Evolutionary conservation across 2,329 filamentous ascomycete species (phyloP).

Genomic region (Diaporthe vexans): DNA sequence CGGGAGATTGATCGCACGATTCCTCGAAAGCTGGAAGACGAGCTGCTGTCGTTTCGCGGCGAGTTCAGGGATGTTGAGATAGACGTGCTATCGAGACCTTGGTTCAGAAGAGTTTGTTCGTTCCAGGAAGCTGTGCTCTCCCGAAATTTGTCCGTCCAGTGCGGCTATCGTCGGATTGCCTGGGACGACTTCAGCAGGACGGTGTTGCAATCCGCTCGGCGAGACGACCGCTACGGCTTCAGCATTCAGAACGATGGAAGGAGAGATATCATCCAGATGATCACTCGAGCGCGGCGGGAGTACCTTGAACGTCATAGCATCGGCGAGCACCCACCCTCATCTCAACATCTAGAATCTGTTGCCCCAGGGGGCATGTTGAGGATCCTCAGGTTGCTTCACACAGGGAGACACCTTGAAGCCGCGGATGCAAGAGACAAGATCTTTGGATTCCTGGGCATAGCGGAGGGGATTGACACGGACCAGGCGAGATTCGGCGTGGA

Average conservation of each 20-base stretch:
- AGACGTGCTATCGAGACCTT: slow-evolving; percentile 1
- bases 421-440: slow-evolving; percentile 31
- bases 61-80: slow-evolving; percentile 14
- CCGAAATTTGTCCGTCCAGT: not conserved
- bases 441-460: slow-evolving; percentile 18
- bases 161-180: slow-evolving; percentile 21
- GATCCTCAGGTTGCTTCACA: not conserved
- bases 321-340: too few species aligned
- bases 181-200: slow-evolving; percentile 28
- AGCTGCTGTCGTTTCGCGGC: not conserved
- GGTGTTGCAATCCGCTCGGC: not conserved
- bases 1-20: not conserved
- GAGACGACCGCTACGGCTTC: slow-evolving; percentile 3
- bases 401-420: not conserved
- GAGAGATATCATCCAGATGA: not conserved
- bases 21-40: not conserved
- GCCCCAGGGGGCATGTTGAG: not conserved
- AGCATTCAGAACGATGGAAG: not conserved
- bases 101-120: slow-evolving; percentile 17
- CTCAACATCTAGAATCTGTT: too few species aligned
- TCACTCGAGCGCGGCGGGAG: not conserved
- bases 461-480: not conserved
- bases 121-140: slow-evolving; percentile 26
- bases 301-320: not conserved
- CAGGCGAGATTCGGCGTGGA: not conserved